Evolutionary conservation across 2,329 filamentous ascomycete genomes (phyloP).

Genomic region (Hymenoscyphus occultus): DNA sequence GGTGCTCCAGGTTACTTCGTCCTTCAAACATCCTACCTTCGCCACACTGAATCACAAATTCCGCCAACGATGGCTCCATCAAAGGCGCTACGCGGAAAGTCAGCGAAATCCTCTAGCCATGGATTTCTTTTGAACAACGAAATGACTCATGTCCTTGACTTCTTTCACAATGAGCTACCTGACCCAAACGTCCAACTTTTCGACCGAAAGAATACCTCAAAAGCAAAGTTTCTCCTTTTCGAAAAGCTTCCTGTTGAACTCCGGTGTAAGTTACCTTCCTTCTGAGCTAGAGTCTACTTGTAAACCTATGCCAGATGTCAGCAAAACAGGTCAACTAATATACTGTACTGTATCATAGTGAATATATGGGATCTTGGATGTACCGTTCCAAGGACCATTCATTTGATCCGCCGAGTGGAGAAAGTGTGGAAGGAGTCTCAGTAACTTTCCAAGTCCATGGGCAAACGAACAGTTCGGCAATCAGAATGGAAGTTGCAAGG

Average conservation of each 20-base stretch:
- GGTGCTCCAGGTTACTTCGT: too few relatives aligned
- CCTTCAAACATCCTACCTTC: too few relatives aligned
- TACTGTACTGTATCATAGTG: not conserved
- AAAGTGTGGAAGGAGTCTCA: not conserved
- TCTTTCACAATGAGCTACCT: not conserved
- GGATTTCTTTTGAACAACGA: not conserved
- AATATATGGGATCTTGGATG: not conserved
- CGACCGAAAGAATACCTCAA: not conserved
- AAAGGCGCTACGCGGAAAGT: too few relatives aligned
- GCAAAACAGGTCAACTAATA: not conserved
- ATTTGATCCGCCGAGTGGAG: not conserved
- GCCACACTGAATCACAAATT: too few relatives aligned
- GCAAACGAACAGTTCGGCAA: too few relatives aligned
- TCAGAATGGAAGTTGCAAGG: not conserved
- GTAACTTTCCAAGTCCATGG: too few relatives aligned
- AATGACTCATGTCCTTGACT: not conserved
- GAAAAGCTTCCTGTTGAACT: not conserved
- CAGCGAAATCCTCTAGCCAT: not conserved
- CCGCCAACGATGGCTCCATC: too few relatives aligned
- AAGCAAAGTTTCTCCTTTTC: not conserved
- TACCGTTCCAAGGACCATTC: not conserved
- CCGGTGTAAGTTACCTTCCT: not conserved
- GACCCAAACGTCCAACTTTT: not conserved
- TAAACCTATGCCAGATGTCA: not conserved
- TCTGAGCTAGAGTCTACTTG: not conserved